Conservation (phyloP, 2,329 filamentous ascomycete species). For the Dothiorella sarmentorum region DNA sequence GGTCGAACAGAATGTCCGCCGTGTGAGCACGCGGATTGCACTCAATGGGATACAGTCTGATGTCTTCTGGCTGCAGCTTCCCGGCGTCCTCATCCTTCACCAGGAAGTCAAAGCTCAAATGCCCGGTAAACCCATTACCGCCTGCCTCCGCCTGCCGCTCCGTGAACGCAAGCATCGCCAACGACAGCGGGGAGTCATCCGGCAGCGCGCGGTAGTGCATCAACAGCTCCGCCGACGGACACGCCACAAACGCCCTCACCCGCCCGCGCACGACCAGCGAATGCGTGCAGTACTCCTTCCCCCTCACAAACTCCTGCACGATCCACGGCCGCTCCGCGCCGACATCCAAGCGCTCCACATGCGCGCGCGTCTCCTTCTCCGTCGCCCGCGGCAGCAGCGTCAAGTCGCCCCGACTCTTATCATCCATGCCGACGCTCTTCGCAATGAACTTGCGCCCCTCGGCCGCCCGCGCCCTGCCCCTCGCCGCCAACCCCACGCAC, state of each 20-base stretch:
- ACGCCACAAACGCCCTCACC: conserved; percentile 65
- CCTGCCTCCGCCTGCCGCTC: conserved; percentile 52
- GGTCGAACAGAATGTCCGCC: conserved; percentile 59
- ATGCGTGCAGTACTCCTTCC: conserved; percentile 69
- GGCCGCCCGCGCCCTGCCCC: conserved; percentile 12
- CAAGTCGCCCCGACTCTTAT: conserved; percentile 58
- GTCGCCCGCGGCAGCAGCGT: conserved; percentile 60
- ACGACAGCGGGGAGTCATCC: conserved; percentile 50
- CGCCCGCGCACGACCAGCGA: conserved; percentile 62
- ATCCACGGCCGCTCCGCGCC: conserved; percentile 59
- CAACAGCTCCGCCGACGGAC: conserved; percentile 58
- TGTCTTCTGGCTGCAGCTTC: conserved; percentile 28
- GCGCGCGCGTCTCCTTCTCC: conserved; percentile 50
- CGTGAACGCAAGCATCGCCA: conserved; percentile 64
- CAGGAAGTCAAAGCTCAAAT: conserved; percentile 70
- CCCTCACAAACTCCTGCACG: conserved; percentile 65
- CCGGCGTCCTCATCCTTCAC: conserved; percentile 49
- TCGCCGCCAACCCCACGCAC: not conserved
- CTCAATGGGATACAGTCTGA: conserved; percentile 62
- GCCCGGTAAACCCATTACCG: conserved; percentile 59
- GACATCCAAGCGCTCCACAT: conserved; percentile 55
- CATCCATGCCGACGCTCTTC: conserved; percentile 63
- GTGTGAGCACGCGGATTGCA: conserved; percentile 70
- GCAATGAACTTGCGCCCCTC: conserved; percentile 53
- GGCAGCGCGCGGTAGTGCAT: conserved; percentile 66